These are phyloP conservation scores for Trichoderma virens DNA, from an alignment of 495 filamentous ascomycete species.

Conservation along the genomic window DNA sequence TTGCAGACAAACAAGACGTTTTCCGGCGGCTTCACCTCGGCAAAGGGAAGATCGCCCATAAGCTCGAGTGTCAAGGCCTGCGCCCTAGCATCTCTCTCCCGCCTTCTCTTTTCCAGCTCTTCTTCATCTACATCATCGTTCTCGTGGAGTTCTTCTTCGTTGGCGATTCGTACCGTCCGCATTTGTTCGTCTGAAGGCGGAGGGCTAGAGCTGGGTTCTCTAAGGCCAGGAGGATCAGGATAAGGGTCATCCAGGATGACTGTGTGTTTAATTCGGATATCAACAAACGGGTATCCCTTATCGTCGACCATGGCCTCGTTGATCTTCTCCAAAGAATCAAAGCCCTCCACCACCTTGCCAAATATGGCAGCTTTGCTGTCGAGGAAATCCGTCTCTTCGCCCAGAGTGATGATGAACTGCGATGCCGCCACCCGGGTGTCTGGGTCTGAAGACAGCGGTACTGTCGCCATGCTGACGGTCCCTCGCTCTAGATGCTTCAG, in stretches of 20 bases:
- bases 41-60: slow-evolving; percentile 95
- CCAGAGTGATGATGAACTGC: slow-evolving; percentile 86
- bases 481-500: slow-evolving; percentile 79
- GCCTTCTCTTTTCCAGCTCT: slow-evolving; percentile 68
- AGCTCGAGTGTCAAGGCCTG: slow-evolving; percentile 95
- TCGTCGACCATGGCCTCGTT: slow-evolving; percentile 83
- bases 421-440: slow-evolving; percentile 75
- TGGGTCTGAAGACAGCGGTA: slow-evolving; percentile 63
- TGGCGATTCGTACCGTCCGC: slow-evolving; percentile 84
- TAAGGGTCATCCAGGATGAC: slow-evolving; percentile 85
- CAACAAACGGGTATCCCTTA: slow-evolving; percentile 71
- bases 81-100: slow-evolving; percentile 86
- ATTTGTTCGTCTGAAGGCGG: slow-evolving; percentile 74
- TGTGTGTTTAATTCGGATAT: slow-evolving; percentile 90
- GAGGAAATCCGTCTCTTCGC: slow-evolving; percentile 77
- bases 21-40: slow-evolving; percentile 95
- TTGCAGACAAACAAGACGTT: slow-evolving; percentile 99
- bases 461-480: slow-evolving; percentile 92
- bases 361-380: slow-evolving; percentile 92
- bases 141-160: slow-evolving; percentile 58
- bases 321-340: slow-evolving; percentile 87
- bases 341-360: slow-evolving; percentile 88
- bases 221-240: slow-evolving; percentile 64
- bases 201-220: slow-evolving; percentile 73
- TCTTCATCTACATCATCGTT: slow-evolving; percentile 56